phyloP scores from a whole-genome alignment of 352 stramenopile genomes.

The Elongisporangium senticosum region DNA sequence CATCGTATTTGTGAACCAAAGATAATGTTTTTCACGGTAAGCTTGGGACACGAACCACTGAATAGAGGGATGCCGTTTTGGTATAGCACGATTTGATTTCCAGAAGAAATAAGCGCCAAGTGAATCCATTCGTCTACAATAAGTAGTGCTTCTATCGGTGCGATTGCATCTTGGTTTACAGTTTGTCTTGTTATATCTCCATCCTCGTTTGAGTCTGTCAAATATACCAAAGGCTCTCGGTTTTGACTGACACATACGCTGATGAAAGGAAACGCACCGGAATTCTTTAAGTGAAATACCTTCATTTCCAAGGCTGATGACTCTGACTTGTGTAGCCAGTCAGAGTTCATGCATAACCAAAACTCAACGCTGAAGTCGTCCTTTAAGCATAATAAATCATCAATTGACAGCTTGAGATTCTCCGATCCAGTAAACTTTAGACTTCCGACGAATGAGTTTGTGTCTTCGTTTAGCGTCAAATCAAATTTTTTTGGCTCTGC shows the following conservation, averaged over 20 bases:
- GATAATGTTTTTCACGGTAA: not conserved
- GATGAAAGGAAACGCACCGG: slow-evolving; percentile 3
- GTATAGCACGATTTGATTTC: slow-evolving; percentile 15
- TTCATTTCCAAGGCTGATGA: slow-evolving; percentile 6
- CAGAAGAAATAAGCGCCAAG: slow-evolving; percentile 41
- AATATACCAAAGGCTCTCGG: not conserved
- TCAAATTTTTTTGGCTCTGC: slow-evolving; percentile 6
- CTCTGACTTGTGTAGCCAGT: not conserved
- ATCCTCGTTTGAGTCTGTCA: not conserved
- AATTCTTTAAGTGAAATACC: slow-evolving; percentile 16
- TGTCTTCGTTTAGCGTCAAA: slow-evolving; percentile 6
- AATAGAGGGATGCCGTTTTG: slow-evolving; percentile 20
- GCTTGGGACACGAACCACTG: not conserved
- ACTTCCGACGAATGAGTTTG: slow-evolving; percentile 11
- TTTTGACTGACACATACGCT: slow-evolving; percentile 13
- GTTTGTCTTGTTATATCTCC: not conserved
- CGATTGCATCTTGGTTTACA: not conserved
- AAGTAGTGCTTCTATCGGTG: not conserved
- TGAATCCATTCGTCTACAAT: slow-evolving; percentile 38
- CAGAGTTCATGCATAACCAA: slow-evolving; percentile 28
- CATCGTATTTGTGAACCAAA: not conserved
- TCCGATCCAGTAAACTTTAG: slow-evolving; percentile 32
- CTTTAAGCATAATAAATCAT: not conserved
- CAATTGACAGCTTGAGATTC: not conserved
- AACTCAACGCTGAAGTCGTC: slow-evolving; percentile 51